Percentiles rank a stretch among this genome's conserved stretches.
phyloP scores from a whole-genome alignment of 2,329 filamentous ascomycete species.

The Gnomoniopsis sp. region DNA sequence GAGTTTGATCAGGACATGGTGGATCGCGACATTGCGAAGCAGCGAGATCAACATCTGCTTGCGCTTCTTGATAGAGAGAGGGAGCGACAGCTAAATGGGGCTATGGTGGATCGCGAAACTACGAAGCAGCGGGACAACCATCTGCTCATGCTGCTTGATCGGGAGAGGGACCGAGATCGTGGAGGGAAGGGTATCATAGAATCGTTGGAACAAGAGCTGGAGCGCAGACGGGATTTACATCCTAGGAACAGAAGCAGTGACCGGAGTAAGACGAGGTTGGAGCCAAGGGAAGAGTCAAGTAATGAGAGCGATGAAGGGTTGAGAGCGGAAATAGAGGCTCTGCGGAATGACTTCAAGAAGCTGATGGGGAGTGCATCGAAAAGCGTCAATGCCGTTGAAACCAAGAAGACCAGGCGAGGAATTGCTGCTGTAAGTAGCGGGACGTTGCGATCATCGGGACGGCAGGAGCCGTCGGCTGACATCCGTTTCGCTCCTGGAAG shows the following conservation, averaged over 20 bases:
- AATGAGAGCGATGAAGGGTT: neutral
- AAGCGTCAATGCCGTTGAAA: neutral
- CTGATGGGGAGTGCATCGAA: neutral
- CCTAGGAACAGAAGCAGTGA: neutral
- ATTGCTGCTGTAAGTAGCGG: neutral
- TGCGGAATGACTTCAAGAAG: neutral
- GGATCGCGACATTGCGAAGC: no score
- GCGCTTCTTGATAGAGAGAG: slow-evolving; percentile 1
- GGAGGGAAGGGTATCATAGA: neutral
- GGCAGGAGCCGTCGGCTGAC: neutral
- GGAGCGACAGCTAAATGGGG: slow-evolving; percentile 1
- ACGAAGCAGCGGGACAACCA: neutral
- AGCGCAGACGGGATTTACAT: neutral
- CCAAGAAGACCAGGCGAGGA: neutral
- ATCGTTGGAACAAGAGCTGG: neutral
- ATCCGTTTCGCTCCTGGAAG: neutral
- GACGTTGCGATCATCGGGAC: neutral
- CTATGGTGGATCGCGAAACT: slow-evolving; percentile 1
- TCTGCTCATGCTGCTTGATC: slow-evolving; percentile 7
- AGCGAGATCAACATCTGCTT: neutral
- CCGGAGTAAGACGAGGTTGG: neutral
- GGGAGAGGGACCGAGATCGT: neutral
- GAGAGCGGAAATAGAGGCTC: slow-evolving; percentile 2
- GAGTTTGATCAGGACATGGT: neutral
- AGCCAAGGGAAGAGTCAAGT: neutral